These are phyloP conservation scores for Theileria equi DNA, from an alignment of 169 alveolate genomes.

Conservation along the genomic window DNA sequence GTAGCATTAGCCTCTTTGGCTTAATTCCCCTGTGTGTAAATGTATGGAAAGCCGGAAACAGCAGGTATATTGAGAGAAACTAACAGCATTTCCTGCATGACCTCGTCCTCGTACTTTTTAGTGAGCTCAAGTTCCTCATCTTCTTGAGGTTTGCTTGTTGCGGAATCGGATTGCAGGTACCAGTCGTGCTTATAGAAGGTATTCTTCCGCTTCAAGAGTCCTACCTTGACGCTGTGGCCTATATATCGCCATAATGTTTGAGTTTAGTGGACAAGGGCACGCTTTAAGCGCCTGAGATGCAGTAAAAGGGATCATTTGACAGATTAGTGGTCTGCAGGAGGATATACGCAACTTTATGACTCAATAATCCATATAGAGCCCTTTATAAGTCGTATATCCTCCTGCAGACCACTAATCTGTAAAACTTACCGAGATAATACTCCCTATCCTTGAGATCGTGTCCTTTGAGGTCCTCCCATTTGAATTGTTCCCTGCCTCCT, in stretches of 20 bases:
- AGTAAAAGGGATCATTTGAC: too few species aligned
- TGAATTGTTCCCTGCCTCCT: slow-evolving; percentile 61
- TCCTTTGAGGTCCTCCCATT: slow-evolving; percentile 53
- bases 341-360: too few species aligned
- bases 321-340: too few species aligned
- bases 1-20: slow-evolving; percentile 55
- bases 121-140: slow-evolving; percentile 30
- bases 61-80: neutral
- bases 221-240: slow-evolving; percentile 60
- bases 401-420: too few species aligned
- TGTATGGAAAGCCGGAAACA: neutral
- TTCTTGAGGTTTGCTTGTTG: neutral
- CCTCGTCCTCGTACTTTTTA: slow-evolving; percentile 45
- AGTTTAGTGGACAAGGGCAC: too few species aligned
- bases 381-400: neutral
- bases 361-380: neutral
- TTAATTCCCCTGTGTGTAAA: slow-evolving; percentile 26
- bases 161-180: slow-evolving; percentile 25
- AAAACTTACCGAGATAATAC: slow-evolving; percentile 44
- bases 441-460: slow-evolving; percentile 42
- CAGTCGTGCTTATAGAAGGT: slow-evolving; percentile 56
- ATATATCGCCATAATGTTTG: neutral
- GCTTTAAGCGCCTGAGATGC: too few species aligned
- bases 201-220: slow-evolving; percentile 29
- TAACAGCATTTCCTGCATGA: slow-evolving; percentile 64